phyloP scores from a whole-genome alignment of 768 basidiomycete genomes.

The Holtermannia corniformis region DNA sequence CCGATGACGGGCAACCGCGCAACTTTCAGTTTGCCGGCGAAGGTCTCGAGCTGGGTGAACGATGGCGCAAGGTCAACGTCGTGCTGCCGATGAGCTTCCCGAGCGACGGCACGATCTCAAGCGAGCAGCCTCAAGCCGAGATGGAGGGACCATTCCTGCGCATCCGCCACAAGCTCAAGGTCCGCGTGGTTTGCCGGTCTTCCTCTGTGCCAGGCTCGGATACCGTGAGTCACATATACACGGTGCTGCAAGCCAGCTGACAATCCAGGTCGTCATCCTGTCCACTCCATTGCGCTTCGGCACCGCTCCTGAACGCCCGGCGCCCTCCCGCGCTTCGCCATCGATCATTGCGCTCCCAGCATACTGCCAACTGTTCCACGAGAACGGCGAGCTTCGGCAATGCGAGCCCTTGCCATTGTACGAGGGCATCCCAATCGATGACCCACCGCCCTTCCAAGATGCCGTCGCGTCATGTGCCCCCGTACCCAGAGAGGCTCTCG shows the following conservation, averaged over 20 bases:
- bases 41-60: conserved; percentile 28
- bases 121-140: conserved; percentile 20
- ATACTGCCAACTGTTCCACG: conserved; percentile 39
- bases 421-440: background rate
- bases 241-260: background rate
- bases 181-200: conserved; percentile 27
- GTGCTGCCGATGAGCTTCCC: conserved; percentile 35
- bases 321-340: background rate
- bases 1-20: conserved; percentile 32
- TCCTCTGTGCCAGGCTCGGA: conserved; percentile 1
- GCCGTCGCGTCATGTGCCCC: no score
- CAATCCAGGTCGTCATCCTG: conserved; percentile 29
- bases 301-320: conserved; percentile 16
- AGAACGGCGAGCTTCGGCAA: conserved; percentile 31
- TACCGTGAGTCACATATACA: conserved; percentile 5
- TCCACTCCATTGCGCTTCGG: conserved; percentile 37
- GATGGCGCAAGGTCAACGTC: conserved; percentile 38
- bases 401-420: conserved; percentile 37
- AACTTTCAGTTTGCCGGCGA: conserved; percentile 35
- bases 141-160: conserved; percentile 32
- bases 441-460: background rate
- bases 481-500: background rate
- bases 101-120: background rate
- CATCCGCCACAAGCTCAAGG: conserved; percentile 36
- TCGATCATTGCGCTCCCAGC: conserved; percentile 21